Evolutionary conservation across 1,284 basidiomycete species (phyloP).

Genomic region (Melampsora americana): DNA sequence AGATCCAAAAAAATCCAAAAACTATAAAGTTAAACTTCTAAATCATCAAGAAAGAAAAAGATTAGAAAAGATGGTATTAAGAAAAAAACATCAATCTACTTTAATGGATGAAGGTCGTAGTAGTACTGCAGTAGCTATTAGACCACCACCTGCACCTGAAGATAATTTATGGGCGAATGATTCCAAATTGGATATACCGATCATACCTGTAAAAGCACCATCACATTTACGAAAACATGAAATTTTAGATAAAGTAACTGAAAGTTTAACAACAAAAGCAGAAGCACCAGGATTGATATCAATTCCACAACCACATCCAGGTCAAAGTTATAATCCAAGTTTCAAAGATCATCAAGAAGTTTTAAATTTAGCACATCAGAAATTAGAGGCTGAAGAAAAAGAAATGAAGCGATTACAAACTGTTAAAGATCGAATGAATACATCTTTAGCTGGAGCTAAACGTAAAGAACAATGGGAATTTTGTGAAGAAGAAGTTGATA

Average conservation of each 20-base stretch:
- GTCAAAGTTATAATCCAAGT: slow-evolving; percentile 37
- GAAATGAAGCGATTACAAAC: background rate
- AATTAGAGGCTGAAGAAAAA: slow-evolving; percentile 27
- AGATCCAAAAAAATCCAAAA: slow-evolving; percentile 10
- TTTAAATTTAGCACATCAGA: slow-evolving; percentile 6
- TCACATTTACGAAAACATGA: slow-evolving; percentile 5
- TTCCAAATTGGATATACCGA: background rate
- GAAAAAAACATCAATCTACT: slow-evolving; percentile 6
- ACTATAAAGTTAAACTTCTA: slow-evolving; percentile 1
- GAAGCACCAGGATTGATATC: slow-evolving; percentile 17
- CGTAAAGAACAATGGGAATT: slow-evolving; percentile 21
- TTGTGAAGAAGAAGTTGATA: slow-evolving; percentile 29
- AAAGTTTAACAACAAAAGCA: background rate
- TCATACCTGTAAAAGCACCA: slow-evolving; percentile 17
- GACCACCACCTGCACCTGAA: slow-evolving; percentile 15
- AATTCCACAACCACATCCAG: slow-evolving; percentile 33
- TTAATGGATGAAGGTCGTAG: slow-evolving; percentile 35
- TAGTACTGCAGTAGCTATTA: slow-evolving; percentile 25
- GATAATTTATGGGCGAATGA: slow-evolving; percentile 11
- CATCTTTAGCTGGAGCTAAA: slow-evolving; percentile 3
- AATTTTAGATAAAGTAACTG: background rate
- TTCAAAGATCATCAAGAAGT: slow-evolving; percentile 35
- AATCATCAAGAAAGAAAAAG: slow-evolving; percentile 18
- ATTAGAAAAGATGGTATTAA: slow-evolving; percentile 32
- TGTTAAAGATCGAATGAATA: slow-evolving; percentile 22